Evolutionary conservation across 805 yeast genomes (phyloP).

Genomic region (Candida ponderosae): DNA sequence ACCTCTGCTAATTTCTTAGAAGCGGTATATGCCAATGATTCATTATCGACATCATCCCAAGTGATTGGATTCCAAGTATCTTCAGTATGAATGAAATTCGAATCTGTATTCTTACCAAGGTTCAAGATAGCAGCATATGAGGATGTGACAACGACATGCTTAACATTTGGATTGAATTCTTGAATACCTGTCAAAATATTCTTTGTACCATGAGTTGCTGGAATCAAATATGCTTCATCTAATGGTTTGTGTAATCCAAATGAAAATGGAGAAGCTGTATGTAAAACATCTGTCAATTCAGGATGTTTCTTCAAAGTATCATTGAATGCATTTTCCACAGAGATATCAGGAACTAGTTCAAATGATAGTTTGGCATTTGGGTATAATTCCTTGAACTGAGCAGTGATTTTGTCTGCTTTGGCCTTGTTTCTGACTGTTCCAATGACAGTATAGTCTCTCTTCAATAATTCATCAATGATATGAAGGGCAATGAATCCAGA

Average conservation of each 20-base stretch:
- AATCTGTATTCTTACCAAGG: conserved; percentile 22
- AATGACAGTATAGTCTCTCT: conserved; percentile 31
- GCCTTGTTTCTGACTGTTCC: conserved; percentile 36
- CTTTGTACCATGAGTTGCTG: conserved; percentile 49
- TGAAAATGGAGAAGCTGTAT: conserved; percentile 54
- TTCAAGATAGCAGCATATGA: conserved; percentile 34
- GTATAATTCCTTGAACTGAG: conserved; percentile 20
- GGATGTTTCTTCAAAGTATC: conserved; percentile 35
- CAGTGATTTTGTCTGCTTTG: conserved; percentile 26
- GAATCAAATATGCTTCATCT: conserved; percentile 43
- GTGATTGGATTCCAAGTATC: conserved; percentile 42
- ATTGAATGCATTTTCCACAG: conserved; percentile 35
- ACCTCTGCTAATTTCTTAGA: conserved; percentile 53
- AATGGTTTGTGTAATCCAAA: conserved; percentile 32
- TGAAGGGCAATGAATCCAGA: conserved; percentile 44
- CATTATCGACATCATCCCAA: conserved; percentile 35
- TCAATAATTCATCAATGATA: conserved; percentile 28
- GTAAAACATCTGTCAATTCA: conserved; percentile 46
- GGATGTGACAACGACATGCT: conserved; percentile 42
- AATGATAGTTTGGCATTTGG: conserved; percentile 30
- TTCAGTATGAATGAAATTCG: conserved; percentile 26
- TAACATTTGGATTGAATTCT: conserved; percentile 26
- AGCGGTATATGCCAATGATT: conserved; percentile 41
- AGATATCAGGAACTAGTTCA: conserved; percentile 41
- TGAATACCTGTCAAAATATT: conserved; percentile 41